phyloP scores from a whole-genome alignment of 2,329 filamentous ascomycete species.

The Alternaria novae-zelandiae region DNA sequence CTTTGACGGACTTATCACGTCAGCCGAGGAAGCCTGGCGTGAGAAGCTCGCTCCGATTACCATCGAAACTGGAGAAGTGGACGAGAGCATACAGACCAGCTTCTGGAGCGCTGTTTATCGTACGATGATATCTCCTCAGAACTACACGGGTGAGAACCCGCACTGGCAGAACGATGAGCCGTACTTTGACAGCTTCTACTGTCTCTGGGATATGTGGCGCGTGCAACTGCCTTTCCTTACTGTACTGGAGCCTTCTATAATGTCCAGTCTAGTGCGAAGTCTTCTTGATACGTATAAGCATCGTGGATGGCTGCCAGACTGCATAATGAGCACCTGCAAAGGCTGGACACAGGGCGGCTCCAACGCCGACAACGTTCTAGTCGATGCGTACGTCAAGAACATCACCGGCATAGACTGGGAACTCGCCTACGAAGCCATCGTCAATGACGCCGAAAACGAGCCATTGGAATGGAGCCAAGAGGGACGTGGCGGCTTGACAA shows the following conservation, averaged over 20 bases:
- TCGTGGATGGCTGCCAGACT: constrained; percentile 76
- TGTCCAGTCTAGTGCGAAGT: constrained; percentile 71
- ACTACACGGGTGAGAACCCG: constrained; percentile 57
- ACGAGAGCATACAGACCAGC: constrained; percentile 46
- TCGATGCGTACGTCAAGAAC: constrained; percentile 74
- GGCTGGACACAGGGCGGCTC: constrained; percentile 78
- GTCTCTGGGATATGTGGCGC: constrained; percentile 58
- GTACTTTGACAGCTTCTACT: constrained; percentile 66
- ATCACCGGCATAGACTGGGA: constrained; percentile 56
- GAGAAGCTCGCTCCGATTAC: constrained; percentile 49
- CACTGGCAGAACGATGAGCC: constrained; percentile 53
- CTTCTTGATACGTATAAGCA: constrained; percentile 75
- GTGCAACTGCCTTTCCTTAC: constrained; percentile 70
- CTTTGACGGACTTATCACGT: constrained; percentile 61
- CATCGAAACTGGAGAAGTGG: constrained; percentile 45
- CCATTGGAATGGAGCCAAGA: constrained; percentile 49
- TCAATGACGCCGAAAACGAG: constrained; percentile 49
- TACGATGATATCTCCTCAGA: constrained; percentile 54
- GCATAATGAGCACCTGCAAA: constrained; percentile 77
- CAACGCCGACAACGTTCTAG: constrained; percentile 74
- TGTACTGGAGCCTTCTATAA: constrained; percentile 68
- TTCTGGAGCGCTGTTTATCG: constrained; percentile 57
- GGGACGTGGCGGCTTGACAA: constrained; percentile 46
- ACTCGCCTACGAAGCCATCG: constrained; percentile 45
- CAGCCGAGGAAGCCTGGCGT: constrained; percentile 50